These are phyloP conservation scores for Omphalotus guepiniiformis DNA, from an alignment of 768 basidiomycete genomes.

Conservation along the genomic window DNA sequence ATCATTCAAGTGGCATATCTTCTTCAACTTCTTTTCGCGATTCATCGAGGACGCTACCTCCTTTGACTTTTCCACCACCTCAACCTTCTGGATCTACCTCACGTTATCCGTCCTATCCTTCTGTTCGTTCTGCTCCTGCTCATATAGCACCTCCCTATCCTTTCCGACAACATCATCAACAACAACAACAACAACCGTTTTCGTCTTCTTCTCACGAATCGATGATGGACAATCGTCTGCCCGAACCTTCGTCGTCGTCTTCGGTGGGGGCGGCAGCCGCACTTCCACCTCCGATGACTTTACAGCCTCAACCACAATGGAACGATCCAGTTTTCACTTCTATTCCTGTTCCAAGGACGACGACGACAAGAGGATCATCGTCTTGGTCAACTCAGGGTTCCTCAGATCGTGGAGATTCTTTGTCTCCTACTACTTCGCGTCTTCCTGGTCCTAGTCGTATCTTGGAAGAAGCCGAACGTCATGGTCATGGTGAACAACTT, in stretches of 20 bases:
- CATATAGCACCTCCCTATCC: not conserved
- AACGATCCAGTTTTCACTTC: slow-evolving; percentile 39
- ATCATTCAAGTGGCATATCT: too few species aligned
- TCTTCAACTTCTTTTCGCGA: slow-evolving; percentile 16
- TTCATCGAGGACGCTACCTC: slow-evolving; percentile 32
- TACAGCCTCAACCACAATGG: slow-evolving; percentile 69
- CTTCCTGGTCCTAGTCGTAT: not conserved
- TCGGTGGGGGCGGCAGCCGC: slow-evolving; percentile 20
- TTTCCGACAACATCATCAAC: too few species aligned
- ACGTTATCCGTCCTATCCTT: too few species aligned
- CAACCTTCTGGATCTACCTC: not conserved
- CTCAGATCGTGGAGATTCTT: slow-evolving; percentile 1
- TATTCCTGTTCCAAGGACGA: slow-evolving; percentile 29
- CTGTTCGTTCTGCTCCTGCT: slow-evolving; percentile 5
- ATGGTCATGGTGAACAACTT: slow-evolving; percentile 1
- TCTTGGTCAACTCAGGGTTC: not conserved
- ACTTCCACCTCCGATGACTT: slow-evolving; percentile 56
- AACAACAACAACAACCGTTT: too few species aligned
- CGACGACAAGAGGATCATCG: not conserved
- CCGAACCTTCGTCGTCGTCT: slow-evolving; percentile 27
- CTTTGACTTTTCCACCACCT: slow-evolving; percentile 20
- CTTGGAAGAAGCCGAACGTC: not conserved
- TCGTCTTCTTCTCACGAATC: not conserved
- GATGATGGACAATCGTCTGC: not conserved
- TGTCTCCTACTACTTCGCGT: slow-evolving; percentile 1